Evolutionary conservation across 371 early-diverging fungal genomes (phyloP).

Genomic region (Mortierella sp.): DNA sequence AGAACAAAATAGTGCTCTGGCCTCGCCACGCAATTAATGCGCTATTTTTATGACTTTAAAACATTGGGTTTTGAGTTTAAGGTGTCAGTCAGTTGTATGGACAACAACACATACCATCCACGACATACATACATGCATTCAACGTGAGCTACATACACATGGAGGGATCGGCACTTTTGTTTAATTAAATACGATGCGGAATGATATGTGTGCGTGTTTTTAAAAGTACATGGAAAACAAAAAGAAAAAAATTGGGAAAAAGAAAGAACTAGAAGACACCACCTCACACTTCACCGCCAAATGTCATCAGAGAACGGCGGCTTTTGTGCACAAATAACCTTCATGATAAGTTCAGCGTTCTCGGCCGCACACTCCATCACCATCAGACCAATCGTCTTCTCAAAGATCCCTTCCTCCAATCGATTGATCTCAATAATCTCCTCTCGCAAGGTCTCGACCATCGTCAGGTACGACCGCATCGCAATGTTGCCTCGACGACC

Average conservation of each 20-base stretch:
- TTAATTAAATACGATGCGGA: neutral
- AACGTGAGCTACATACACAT: neutral
- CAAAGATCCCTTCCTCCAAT: slow-evolving; percentile 48
- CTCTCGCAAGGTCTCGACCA: slow-evolving; percentile 40
- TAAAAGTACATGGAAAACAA: neutral
- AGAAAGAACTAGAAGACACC: neutral
- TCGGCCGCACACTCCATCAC: slow-evolving; percentile 33
- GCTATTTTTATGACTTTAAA: neutral
- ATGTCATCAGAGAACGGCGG: slow-evolving; percentile 50
- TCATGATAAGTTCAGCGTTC: slow-evolving; percentile 46
- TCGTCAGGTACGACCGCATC: slow-evolving; percentile 41
- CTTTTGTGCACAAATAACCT: slow-evolving; percentile 53
- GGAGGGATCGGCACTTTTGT: neutral
- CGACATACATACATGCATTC: neutral
- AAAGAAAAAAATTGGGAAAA: neutral
- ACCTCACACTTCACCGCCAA: slow-evolving; percentile 23
- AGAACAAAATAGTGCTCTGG: neutral
- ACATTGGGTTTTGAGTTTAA: neutral
- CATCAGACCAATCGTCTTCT: slow-evolving; percentile 44
- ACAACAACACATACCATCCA: neutral
- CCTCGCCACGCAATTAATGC: neutral
- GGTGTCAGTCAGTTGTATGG: neutral
- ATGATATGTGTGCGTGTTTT: neutral
- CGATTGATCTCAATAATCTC: slow-evolving; percentile 50
- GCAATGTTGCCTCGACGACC: slow-evolving; percentile 36